Evolutionary conservation across 371 early-diverging fungal genomes (phyloP), one percentile per base, ranked within the genome.

Genomic region (Mucor velutinosus): DNA sequence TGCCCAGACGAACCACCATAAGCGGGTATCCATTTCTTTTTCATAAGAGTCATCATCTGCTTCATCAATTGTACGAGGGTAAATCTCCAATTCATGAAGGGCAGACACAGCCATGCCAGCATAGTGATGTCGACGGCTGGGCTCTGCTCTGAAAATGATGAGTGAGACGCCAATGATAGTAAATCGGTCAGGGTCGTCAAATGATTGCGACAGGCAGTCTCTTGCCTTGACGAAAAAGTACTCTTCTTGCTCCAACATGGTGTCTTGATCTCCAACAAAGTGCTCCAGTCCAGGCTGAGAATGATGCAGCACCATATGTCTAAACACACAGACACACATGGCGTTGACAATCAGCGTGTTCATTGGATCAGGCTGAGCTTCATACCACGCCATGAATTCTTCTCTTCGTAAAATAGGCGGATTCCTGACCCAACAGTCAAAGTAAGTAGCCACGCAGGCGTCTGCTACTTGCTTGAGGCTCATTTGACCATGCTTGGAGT

Each of bases 1-100:
- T 14, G 75, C 70, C 84, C 84, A 83, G 0, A 73, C 76, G 64
- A 66, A 81, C 84, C 84, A 83, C 84, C 84, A 83, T 27, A 83
- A 73, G 0, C 84, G 75, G 29, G 84, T 81, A 53, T 83, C 84
- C 73, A 79, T 74, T 59, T 83, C 84, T 55, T 77, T 75, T 41
- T 75, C 76, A 53, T 72, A 81, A 0, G 76, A 72, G 39, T 77
- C 78, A 51, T 76, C 75, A 37, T 78, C 78, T 0, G 69, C 65
- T 12, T 74, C 71, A n/a, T 69, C 72, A 15, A 70, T 58, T 67
- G 74, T 77, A 33, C 84, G 81, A 60, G 84, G 84, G 59, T 79
- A 80, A 47, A 83, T 81, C 37, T 79, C 73, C 0, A 83, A 71
- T 8, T 78, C 71, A 47, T 79, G 76, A 11, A 83, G 69, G 33